Evolutionary conservation across 805 yeast species (phyloP).

Genomic region (Suhomyces xylopsoci): DNA sequence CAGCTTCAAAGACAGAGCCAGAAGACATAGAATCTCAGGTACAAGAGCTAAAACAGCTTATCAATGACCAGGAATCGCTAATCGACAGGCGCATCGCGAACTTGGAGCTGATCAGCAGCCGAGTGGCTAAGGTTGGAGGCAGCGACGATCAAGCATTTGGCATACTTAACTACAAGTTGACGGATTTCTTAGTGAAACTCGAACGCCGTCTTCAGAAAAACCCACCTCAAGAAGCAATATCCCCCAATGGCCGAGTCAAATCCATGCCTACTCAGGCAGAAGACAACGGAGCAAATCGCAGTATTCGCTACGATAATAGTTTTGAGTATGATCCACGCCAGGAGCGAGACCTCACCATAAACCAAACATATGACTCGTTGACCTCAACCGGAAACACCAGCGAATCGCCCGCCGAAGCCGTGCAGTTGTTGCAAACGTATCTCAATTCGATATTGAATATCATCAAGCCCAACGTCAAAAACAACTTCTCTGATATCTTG

Average conservation of each 20-base stretch:
- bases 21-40: conserved; percentile 4
- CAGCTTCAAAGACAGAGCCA: neutral
- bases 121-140: neutral
- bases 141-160: neutral
- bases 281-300: neutral
- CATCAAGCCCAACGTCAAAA: conserved; percentile 7
- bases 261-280: neutral
- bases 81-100: conserved; percentile 7
- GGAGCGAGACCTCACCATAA: conserved; percentile 10
- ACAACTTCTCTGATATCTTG: conserved; percentile 14
- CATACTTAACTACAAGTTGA: conserved; percentile 5
- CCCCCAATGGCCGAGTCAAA: neutral
- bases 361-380: conserved; percentile 14
- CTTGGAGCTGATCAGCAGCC: conserved; percentile 5
- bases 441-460: conserved; percentile 11
- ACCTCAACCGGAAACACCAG: conserved; percentile 9
- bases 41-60: conserved; percentile 10
- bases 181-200: conserved; percentile 4
- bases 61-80: conserved; percentile 8
- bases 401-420: conserved; percentile 11
- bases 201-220: neutral
- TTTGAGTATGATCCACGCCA: conserved; percentile 1
- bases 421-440: conserved; percentile 14
- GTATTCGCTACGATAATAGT: conserved; percentile 1
- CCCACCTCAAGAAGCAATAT: neutral